phyloP scores from a whole-genome alignment of 2,329 filamentous ascomycete species.

The Alternaria gansuensis region DNA sequence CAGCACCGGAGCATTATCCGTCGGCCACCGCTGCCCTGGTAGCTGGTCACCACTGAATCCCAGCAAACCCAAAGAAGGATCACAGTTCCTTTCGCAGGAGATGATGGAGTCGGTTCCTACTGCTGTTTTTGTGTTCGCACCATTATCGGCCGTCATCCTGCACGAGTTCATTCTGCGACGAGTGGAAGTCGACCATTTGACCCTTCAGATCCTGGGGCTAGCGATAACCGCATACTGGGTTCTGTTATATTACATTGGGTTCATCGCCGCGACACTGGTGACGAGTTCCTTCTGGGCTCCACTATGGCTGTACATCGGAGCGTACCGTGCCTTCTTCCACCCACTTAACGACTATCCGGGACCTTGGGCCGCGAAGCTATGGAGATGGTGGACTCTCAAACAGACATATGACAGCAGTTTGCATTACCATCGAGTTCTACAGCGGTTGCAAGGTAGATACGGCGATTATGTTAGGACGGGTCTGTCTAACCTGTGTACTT shows the following conservation, averaged over 20 bases:
- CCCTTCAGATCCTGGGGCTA: conserved; percentile 22
- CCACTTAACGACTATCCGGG: conserved; percentile 36
- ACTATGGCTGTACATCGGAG: conserved; percentile 32
- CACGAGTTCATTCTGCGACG: conserved; percentile 30
- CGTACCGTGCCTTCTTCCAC: conserved; percentile 39
- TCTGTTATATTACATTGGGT: conserved; percentile 18
- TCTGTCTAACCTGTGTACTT: conserved; percentile 12
- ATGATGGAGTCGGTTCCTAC: conserved; percentile 20
- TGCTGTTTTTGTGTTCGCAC: conserved; percentile 12
- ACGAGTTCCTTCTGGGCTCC: conserved; percentile 29
- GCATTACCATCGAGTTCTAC: conserved; percentile 31
- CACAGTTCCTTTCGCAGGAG: background rate
- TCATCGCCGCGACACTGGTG: conserved; percentile 21
- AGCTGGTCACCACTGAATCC: background rate
- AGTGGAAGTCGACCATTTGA: conserved; percentile 31
- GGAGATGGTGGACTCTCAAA: conserved; percentile 37
- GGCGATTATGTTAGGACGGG: conserved; percentile 41
- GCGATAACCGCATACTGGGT: conserved; percentile 23
- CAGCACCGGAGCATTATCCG: background rate
- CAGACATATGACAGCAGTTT: conserved; percentile 25
- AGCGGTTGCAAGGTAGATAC: conserved; percentile 34
- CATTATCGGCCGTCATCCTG: conserved; percentile 24
- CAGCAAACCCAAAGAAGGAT: background rate
- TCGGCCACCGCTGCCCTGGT: background rate
- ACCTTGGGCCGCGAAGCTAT: conserved; percentile 34